Evolutionary conservation across 345 rosid species (phyloP), one percentile per base, ranked within the genome.

Genomic region (Laguncularia racemosa): DNA sequence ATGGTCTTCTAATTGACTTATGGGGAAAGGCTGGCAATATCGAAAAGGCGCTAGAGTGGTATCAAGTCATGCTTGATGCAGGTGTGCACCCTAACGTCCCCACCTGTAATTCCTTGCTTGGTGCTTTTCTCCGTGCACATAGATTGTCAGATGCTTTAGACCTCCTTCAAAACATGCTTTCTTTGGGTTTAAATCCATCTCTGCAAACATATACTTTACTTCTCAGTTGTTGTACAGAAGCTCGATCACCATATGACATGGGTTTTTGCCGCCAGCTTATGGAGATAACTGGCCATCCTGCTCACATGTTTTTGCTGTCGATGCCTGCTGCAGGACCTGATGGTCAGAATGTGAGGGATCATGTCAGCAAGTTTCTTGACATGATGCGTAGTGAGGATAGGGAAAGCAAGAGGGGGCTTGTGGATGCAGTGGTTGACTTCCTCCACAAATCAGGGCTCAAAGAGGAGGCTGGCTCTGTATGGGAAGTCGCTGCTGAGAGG

Each of bases 391-490:
- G 96, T 58, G 95, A 91, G 76, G 95, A 91, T 69, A 86, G 93
- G 66, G 96, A 92, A 82, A 89, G 98, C 83, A 92, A 92, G 75
- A 76, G 96, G 68, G 98, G 98, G 53, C 84, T 92, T 10, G 81
- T 86, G 50, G 96, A 92, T 60, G 82, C 96, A 2, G 85, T 88
- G 58, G 89, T 88, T 28, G 91, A 91, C 77, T 88, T 91, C 69
- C 87, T 86, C 58, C 96, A 88, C 71, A 91, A 88, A 71, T 84
- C 96, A 2, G 95, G 98, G 49, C 85, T 82, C 13, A 88, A 91
- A 68, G 98, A 89, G 60, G 93, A 89, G 70, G 98, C 96, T 3
- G 89, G 93, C 52, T 86, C 86, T 4, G 93, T 89, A 11, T 92
- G 96, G 98, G 96, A 92, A 65, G 91, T 84, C n/a, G 95, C 95